Conservation (phyloP, 2,329 filamentous ascomycete genomes). For the Macrophomina phaseolina region DNA sequence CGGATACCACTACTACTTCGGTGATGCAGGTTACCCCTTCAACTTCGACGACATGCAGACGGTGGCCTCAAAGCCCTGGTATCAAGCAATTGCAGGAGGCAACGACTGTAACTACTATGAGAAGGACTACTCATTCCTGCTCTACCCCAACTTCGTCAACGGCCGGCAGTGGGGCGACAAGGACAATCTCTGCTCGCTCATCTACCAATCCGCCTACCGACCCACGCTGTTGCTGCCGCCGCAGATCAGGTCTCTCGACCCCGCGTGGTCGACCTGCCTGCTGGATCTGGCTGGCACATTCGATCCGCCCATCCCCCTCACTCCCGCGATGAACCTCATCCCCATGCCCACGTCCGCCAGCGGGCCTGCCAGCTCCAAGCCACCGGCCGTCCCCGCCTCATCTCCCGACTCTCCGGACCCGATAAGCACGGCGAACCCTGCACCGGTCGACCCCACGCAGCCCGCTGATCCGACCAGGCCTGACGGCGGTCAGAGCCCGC, state of each 20-base stretch:
- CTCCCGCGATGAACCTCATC: neutral
- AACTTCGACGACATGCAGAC: constrained; percentile 21
- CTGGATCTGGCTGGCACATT: constrained; percentile 16
- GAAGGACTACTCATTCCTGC: neutral
- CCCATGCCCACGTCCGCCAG: neutral
- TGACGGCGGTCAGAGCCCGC: neutral
- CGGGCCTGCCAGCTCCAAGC: neutral
- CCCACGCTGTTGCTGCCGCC: constrained; percentile 12
- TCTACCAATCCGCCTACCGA: constrained; percentile 12
- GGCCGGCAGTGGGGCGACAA: constrained; percentile 2
- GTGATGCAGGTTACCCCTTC: constrained; percentile 7
- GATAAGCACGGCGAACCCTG: neutral
- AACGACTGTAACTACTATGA: constrained; percentile 11
- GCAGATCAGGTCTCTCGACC: constrained; percentile 12
- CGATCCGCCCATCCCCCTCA: constrained; percentile 15
- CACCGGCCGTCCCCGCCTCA: constrained; percentile 1
- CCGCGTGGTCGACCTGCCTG: neutral
- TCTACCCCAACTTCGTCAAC: constrained; percentile 14
- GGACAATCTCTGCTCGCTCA: neutral
- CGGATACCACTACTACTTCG: constrained; percentile 17
- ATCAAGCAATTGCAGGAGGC: constrained; percentile 1
- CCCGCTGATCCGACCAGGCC: neutral
- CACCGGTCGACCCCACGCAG: neutral
- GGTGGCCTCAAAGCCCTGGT: constrained; percentile 6
- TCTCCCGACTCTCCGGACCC: constrained; percentile 10